These are phyloP conservation scores for Protomyces inundatus DNA, from an alignment of 1,139 yeast species.

Conservation along the genomic window DNA sequence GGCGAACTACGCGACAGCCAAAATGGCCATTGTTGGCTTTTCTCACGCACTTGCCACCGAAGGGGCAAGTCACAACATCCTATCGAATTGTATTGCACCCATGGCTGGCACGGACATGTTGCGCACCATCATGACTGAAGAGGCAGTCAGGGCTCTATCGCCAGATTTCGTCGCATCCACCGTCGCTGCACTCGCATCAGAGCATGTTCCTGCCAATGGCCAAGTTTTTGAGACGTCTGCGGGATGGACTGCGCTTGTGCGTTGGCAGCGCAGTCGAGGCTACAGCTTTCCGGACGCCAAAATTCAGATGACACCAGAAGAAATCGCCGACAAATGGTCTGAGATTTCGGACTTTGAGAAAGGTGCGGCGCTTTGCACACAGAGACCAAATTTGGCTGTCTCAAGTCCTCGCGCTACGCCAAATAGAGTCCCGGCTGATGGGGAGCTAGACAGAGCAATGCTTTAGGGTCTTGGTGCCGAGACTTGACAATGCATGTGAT, in stretches of 20 bases:
- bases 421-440: too few species aligned
- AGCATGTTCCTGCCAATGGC: constrained; percentile 64
- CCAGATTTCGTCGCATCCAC: constrained; percentile 90
- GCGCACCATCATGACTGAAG: constrained; percentile 74
- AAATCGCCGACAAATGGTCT: constrained; percentile 60
- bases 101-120: constrained; percentile 99
- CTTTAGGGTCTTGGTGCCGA: too few species aligned
- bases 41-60: constrained; percentile 83
- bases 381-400: constrained; percentile 67
- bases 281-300: constrained; percentile 54
- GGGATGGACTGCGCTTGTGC: constrained; percentile 91
- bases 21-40: constrained; percentile 79
- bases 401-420: too few species aligned
- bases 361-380: constrained; percentile 54
- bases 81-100: constrained; percentile 83
- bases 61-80: constrained; percentile 73
- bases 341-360: constrained; percentile 61
- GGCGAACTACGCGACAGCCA: constrained; percentile 92
- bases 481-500: too few species aligned
- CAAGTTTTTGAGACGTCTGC: constrained; percentile 71
- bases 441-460: too few species aligned
- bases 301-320: constrained; percentile 59
- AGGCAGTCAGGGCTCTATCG: constrained; percentile 70
- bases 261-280: constrained; percentile 94
- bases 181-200: constrained; percentile 69